A percentile compares a stretch with the other conserved stretches of the same genome.
Conservation (phyloP, 2,329 filamentous ascomycete genomes). For the Ophiostoma triangulosporum region DNA sequence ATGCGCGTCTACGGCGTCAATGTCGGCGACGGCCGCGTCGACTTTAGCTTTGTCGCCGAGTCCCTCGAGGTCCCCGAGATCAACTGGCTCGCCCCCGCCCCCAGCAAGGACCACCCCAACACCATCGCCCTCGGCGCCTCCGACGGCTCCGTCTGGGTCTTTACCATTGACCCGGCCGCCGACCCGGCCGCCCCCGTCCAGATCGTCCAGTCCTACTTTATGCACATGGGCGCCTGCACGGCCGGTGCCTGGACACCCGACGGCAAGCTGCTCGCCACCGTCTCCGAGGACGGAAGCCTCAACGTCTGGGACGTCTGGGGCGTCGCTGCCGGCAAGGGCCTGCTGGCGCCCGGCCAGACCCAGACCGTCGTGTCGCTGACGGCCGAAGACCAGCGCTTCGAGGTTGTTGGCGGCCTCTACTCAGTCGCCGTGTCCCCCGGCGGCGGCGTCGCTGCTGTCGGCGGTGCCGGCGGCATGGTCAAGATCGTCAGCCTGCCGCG, state of each 20-base stretch:
- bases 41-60: constrained; percentile 54
- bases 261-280: constrained; percentile 73
- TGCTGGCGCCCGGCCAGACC: constrained; percentile 30
- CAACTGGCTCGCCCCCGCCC: constrained; percentile 76
- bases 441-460: constrained; percentile 68
- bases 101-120: constrained; percentile 59
- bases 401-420: constrained; percentile 82
- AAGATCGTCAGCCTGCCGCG: constrained; percentile 75
- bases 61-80: constrained; percentile 87
- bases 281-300: constrained; percentile 76
- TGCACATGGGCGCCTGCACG: constrained; percentile 75
- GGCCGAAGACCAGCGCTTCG: constrained; percentile 74
- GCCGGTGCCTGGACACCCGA: constrained; percentile 85
- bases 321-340: constrained; percentile 47
- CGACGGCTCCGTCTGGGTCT: constrained; percentile 92
- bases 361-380: constrained; percentile 65
- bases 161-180: constrained; percentile 56
- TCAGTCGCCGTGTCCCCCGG: constrained; percentile 72
- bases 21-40: constrained; percentile 23
- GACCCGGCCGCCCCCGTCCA: constrained; percentile 50
- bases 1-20: constrained; percentile 49
- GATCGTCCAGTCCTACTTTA: constrained; percentile 84
- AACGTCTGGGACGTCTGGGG: constrained; percentile 92
- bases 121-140: constrained; percentile 75
- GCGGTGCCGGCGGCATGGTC: constrained; percentile 76